Conservation (phyloP, 2,329 filamentous ascomycete genomes). For the Trichophyton mentagrophytes region DNA sequence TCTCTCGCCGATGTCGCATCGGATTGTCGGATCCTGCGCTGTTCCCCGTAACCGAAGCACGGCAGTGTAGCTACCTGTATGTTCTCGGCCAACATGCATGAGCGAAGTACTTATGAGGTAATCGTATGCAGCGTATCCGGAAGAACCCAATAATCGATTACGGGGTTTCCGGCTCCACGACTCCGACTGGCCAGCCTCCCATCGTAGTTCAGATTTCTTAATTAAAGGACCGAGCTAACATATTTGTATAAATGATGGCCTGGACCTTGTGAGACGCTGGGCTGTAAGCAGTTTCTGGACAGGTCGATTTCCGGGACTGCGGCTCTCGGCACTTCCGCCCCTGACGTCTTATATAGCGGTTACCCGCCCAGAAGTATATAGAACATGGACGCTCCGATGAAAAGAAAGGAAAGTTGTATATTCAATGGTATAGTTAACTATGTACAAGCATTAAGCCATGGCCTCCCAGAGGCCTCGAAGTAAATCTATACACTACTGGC, state of each 20-base stretch:
- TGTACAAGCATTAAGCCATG: background rate
- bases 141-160: no score
- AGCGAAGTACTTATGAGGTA: background rate
- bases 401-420: background rate
- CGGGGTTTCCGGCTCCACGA: no score
- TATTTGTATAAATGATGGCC: no score
- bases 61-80: background rate
- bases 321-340: no score
- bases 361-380: no score
- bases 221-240: no score
- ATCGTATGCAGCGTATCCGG: background rate
- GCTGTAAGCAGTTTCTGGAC: no score
- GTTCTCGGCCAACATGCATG: background rate
- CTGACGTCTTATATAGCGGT: no score
- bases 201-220: no score
- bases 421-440: background rate
- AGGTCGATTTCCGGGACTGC: no score
- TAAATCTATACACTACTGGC: background rate
- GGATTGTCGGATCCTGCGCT: background rate
- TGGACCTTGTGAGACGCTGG: no score
- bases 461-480: background rate
- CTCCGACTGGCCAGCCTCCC: no score
- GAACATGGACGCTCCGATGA: background rate
- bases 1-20: background rate
- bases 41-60: background rate